Evolutionary conservation across 768 basidiomycete species (phyloP), one percentile per base, ranked within the genome.

Genomic region (Ramaria sp.): DNA sequence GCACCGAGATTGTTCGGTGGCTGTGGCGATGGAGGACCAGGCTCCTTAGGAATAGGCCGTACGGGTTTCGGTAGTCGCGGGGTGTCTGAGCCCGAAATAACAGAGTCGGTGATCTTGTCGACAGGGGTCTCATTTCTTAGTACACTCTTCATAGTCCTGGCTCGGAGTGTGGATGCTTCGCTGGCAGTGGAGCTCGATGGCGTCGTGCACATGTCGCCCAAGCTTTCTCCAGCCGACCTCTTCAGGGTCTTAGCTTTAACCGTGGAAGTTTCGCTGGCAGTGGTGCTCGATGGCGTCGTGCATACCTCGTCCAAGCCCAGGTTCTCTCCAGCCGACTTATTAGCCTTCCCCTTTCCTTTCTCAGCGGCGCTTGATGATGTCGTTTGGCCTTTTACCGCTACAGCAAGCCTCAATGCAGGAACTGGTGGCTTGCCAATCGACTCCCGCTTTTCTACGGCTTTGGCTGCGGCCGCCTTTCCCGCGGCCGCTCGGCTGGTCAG

Each of bases 1-100:
- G 83, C 81, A 0, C 90, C 89, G 0, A 60, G 60, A 10, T 28
- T 53, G 1, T 56, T 12, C 4, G 58, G 55, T 27, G 27, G 50
- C 15, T 50, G 57, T 32, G 22, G 55, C 25, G 32, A 42, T 45
- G 7, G 57, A 28, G 6, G 59, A 41, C 28, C 15, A 28, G 10
- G 62, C 49, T 3, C 52, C 52, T 15, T 57, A 37, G 22, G 37
- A 16, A 44, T 25, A 64, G 48, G 3, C 58, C 48, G 8, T 58
- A 57, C 3, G 60, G 69, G 3, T 58, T 58, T 16, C 59, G 36
- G 3, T 60, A 61, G 6, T 59, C 59, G 39, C 3, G 67, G 59
- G 18, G 67, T 61, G 2, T 61, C 63, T 38, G 66, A 62, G 41
- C 58, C 27, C 50, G 67, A 63, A 37, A 64, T 54, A 27, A 66